These are phyloP conservation scores for Eleusine coracana DNA, from an alignment of 176 grass and related monocot species.

Conservation along the genomic window DNA sequence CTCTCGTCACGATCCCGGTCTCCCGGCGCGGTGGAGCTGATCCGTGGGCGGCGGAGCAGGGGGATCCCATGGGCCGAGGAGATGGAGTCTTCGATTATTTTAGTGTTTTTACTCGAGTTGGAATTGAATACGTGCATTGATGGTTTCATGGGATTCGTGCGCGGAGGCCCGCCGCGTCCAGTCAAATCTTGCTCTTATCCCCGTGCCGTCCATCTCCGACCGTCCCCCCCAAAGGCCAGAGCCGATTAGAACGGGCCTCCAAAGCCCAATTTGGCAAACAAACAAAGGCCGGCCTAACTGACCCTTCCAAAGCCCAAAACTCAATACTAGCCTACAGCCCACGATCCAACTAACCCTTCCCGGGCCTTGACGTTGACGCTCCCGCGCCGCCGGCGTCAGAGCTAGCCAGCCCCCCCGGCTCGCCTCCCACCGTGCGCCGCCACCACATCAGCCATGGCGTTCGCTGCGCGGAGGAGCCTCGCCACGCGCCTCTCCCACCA, in stretches of 20 bases:
- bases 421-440: constrained; percentile 23
- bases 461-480: constrained; percentile 51
- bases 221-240: too few species aligned
- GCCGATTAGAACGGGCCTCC: neutral
- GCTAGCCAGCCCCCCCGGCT: constrained; percentile 7
- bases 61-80: constrained; percentile 41
- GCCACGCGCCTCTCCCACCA: constrained; percentile 28
- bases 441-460: constrained; percentile 34
- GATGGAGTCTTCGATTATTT: constrained; percentile 34
- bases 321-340: too few species aligned
- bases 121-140: constrained; percentile 37
- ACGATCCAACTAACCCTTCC: neutral
- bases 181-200: neutral
- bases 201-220: constrained; percentile 5
- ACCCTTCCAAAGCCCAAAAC: neutral
- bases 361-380: neutral
- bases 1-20: constrained; percentile 53
- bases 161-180: constrained; percentile 58
- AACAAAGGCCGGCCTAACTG: neutral
- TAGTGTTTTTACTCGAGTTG: constrained; percentile 14
- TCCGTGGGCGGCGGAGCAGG: constrained; percentile 46
- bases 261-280: neutral
- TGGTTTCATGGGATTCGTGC: constrained; percentile 58
- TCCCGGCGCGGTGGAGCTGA: constrained; percentile 45
- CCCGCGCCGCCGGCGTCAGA: constrained; percentile 3